A percentile compares a stretch with the other conserved stretches of the same genome.
Evolutionary conservation across 805 yeast species (phyloP).

Genomic region (Candida boleticola): DNA sequence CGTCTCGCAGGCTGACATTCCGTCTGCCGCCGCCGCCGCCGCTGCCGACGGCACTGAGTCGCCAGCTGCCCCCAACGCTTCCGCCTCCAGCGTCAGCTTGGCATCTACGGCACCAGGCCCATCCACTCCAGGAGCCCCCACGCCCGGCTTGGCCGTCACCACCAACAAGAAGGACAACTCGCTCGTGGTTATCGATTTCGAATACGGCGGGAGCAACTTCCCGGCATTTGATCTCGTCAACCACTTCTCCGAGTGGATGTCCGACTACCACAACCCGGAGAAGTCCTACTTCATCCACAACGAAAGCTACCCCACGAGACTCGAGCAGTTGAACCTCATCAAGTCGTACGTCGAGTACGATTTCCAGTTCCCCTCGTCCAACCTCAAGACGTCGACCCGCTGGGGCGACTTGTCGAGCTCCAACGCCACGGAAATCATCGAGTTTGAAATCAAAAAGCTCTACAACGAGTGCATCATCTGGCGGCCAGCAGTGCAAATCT

Average conservation of each 20-base stretch:
- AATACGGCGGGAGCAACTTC: constrained; percentile 86
- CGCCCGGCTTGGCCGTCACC: constrained; percentile 14
- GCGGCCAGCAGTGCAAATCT: constrained; percentile 76
- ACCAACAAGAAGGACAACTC: constrained; percentile 40
- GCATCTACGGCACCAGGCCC: constrained; percentile 5
- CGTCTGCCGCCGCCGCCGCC: background rate
- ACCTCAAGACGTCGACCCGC: constrained; percentile 17
- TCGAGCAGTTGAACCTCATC: constrained; percentile 68
- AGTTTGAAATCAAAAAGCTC: constrained; percentile 47
- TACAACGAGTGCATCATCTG: constrained; percentile 69
- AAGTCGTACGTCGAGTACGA: constrained; percentile 74
- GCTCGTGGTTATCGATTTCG: constrained; percentile 93
- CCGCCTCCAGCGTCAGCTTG: background rate
- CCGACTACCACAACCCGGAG: constrained; percentile 72
- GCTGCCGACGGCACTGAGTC: background rate
- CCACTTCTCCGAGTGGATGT: constrained; percentile 97
- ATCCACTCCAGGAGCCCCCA: constrained; percentile 2
- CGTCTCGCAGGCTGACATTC: background rate
- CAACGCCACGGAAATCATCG: constrained; percentile 26
- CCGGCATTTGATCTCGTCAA: constrained; percentile 91
- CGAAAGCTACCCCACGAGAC: constrained; percentile 61
- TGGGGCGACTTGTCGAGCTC: constrained; percentile 3
- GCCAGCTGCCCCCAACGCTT: background rate
- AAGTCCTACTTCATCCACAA: constrained; percentile 51
- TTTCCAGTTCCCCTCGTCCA: constrained; percentile 35